Evolutionary conservation across 768 basidiomycete species (phyloP).

Genomic region (Amanita pallidorosea): DNA sequence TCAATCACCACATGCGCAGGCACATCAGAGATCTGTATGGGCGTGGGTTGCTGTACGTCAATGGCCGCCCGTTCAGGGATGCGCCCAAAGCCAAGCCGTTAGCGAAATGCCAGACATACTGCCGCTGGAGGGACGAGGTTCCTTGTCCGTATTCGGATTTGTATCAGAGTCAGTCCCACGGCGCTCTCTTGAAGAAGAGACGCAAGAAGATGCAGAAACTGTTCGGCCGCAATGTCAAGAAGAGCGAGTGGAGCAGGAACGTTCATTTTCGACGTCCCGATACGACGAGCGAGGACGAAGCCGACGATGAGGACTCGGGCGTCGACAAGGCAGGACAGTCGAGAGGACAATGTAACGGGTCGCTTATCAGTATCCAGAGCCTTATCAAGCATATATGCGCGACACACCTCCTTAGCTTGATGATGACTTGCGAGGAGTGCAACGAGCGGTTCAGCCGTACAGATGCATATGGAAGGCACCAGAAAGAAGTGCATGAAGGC

Average conservation of each 20-base stretch:
- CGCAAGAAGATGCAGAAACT: neutral
- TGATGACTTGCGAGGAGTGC: neutral
- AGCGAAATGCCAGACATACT: neutral
- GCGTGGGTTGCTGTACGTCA: neutral
- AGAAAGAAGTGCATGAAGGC: neutral
- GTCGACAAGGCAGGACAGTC: neutral
- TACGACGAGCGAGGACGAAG: neutral
- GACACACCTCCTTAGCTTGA: neutral
- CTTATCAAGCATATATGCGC: conserved; percentile 1
- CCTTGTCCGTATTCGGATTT: neutral
- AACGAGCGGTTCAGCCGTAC: neutral
- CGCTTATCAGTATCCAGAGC: neutral
- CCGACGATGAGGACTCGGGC: neutral
- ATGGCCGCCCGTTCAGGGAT: neutral
- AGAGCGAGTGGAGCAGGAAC: neutral
- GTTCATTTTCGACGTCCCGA: neutral
- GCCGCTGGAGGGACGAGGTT: neutral
- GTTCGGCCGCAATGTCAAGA: neutral
- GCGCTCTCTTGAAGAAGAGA: neutral
- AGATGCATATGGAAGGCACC: neutral
- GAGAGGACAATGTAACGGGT: neutral
- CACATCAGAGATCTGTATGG: neutral
- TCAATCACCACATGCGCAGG: neutral
- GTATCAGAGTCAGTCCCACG: neutral
- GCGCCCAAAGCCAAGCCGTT: neutral